These are phyloP conservation scores for Copromyces sp. DNA, from an alignment of 495 filamentous ascomycete species.

Conservation along the genomic window DNA sequence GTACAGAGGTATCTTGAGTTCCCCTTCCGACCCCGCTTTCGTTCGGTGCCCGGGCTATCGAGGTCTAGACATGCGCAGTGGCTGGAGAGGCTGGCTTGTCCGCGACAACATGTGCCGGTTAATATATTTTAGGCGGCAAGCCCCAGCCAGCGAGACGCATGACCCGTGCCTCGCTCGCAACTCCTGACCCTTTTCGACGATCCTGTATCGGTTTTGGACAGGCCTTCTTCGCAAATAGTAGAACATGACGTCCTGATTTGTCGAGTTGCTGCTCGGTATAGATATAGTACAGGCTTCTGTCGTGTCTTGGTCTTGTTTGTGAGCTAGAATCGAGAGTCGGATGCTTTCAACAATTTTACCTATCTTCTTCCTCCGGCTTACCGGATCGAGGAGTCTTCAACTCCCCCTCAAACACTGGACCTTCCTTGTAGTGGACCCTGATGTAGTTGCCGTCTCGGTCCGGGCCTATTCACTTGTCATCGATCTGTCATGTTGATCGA, in stretches of 20 bases:
- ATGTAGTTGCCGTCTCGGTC: neutral
- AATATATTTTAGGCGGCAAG: slow-evolving; percentile 14
- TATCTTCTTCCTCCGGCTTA: neutral
- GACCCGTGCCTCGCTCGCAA: neutral
- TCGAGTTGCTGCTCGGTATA: neutral
- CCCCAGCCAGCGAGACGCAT: neutral
- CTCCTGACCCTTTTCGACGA: neutral
- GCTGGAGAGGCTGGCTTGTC: neutral
- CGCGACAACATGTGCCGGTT: slow-evolving; percentile 10
- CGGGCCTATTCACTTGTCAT: neutral
- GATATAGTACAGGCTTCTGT: neutral
- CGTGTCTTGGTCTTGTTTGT: neutral
- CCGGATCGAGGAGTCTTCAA: neutral
- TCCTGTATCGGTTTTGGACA: neutral
- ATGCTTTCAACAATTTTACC: neutral
- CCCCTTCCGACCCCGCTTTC: neutral
- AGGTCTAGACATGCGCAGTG: slow-evolving; percentile 8
- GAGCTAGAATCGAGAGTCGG: neutral
- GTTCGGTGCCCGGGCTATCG: neutral
- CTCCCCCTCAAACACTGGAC: neutral
- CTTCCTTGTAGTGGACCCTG: neutral
- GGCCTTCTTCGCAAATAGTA: neutral
- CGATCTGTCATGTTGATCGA: neutral
- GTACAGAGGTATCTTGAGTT: neutral
- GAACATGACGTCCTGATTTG: neutral